phyloP scores from a whole-genome alignment of 257 asterid species.

The Voacanga thouarsii region DNA sequence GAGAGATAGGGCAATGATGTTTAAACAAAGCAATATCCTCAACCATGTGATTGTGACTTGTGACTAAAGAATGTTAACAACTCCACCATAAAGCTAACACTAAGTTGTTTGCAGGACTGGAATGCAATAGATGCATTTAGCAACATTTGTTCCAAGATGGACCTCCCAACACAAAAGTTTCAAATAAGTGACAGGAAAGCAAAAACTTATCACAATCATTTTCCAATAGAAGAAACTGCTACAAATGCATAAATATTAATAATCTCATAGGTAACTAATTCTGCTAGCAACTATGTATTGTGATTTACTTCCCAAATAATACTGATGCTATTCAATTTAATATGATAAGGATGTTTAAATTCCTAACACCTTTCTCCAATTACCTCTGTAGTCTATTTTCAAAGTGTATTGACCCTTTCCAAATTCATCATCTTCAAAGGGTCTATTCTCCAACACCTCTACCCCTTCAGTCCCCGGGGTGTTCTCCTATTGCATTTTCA shows the following conservation, averaged over 20 bases:
- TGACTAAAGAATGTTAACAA: background rate
- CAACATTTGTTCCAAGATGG: conserved; percentile 4
- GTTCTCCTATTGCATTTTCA: conserved; percentile 90
- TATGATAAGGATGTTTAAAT: background rate
- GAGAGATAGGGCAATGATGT: background rate
- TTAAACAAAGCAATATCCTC: background rate
- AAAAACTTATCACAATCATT: background rate
- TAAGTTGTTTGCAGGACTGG: background rate
- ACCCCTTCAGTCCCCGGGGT: conserved; percentile 81
- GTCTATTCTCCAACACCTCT: conserved; percentile 79
- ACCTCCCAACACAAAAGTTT: background rate
- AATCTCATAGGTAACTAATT: background rate
- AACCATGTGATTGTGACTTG: background rate
- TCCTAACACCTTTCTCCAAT: conserved; percentile 4
- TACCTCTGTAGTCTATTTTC: conserved; percentile 75
- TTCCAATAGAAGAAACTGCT: background rate
- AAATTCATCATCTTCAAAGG: conserved; percentile 61
- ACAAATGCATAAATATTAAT: background rate
- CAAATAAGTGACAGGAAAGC: background rate
- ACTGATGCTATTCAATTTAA: background rate
- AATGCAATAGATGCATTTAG: background rate
- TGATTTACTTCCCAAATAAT: background rate
- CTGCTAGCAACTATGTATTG: background rate
- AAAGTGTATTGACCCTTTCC: conserved; percentile 83
- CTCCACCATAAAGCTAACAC: background rate